Evolutionary conservation across 768 basidiomycete species (phyloP), one percentile per base, ranked within the genome.

Genomic region (Kwoniella newhampshirensis): DNA sequence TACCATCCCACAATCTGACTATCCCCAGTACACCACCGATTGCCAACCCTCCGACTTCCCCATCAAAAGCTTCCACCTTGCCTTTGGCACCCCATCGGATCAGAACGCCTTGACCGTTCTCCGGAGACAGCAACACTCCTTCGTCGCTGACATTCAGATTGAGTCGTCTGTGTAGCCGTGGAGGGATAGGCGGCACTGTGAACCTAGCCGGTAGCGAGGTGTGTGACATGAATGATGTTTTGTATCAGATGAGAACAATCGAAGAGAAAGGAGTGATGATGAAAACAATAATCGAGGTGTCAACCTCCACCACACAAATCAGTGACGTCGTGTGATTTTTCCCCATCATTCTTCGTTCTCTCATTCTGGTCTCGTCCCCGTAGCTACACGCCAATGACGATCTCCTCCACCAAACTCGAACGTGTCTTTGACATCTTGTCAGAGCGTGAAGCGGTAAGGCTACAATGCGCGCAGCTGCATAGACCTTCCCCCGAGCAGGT

Each of bases 1-100:
- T 56, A 68, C 66, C 59, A 51, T 73, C 71, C 74, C 74, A 75
- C 45, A 75, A 51, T 35, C 67, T 26, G 1, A 67, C 68, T 3
- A 73, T 52, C 6, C 74, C 74, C 4, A 75, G 51, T 0, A 75
- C 61, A 18, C 74, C 71, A 8, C 71, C 74, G n/a, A 75, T 53
- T 18, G 61, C 51, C 17, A 75, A 53, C 9, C 50, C 51, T 17
- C 42, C 51, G 6, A 44, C 37, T 5, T 57, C 51, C 3, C 54
- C 57, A 21, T 53, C 57, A 20, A 47, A 39, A 12, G 42, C 36
- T 43, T 67, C 57, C 2, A 70, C 51, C 20, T 62, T 59, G 2
- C 64, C 66, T 49, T 71, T 70, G 18, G 57, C 59, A 41, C 70
- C 73, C 61, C 62, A 74, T n/a, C 52, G 37, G 35, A 74, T 59